Conservation (phyloP, 352 stramenopile genomes). For the Globisporangium orthogonon region DNA sequence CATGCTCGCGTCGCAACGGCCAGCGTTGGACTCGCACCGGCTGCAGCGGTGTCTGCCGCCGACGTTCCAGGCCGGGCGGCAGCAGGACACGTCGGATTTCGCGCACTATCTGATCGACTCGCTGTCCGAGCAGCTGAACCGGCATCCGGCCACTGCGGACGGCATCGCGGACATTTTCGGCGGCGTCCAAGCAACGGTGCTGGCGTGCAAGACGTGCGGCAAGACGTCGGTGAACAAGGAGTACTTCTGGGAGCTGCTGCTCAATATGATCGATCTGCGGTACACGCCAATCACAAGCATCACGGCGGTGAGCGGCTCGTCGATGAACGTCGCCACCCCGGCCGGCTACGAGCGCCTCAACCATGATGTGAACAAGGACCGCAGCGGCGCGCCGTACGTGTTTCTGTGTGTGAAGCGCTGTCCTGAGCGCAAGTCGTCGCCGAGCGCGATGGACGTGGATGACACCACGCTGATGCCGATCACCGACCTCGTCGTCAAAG, state of each 20-base stretch:
- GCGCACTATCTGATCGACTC: conserved; percentile 83
- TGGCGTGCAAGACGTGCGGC: conserved; percentile 76
- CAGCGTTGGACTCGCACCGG: conserved; percentile 52
- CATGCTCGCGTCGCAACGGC: conserved; percentile 63
- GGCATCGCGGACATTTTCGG: conserved; percentile 75
- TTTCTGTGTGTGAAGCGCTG: conserved; percentile 78
- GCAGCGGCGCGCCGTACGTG: conserved; percentile 66
- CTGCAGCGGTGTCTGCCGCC: conserved; percentile 66
- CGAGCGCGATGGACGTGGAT: conserved; percentile 21
- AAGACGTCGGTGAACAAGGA: conserved; percentile 79
- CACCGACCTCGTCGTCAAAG: conserved; percentile 77
- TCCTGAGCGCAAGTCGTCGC: conserved; percentile 37
- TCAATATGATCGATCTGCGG: conserved; percentile 87
- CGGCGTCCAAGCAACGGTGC: conserved; percentile 71
- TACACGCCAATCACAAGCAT: conserved; percentile 87
- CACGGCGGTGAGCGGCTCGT: conserved; percentile 60
- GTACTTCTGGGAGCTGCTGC: conserved; percentile 86
- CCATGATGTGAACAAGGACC: conserved; percentile 82
- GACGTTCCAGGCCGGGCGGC: conserved; percentile 73
- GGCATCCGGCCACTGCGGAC: conserved; percentile 44
- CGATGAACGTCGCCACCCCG: conserved; percentile 57
- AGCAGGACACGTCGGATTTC: conserved; percentile 86
- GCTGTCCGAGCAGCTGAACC: conserved; percentile 63
- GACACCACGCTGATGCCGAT: conserved; percentile 42
- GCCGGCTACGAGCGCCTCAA: conserved; percentile 76